phyloP scores from a whole-genome alignment of 768 basidiomycete genomes.

The Exidia glandulosa region DNA sequence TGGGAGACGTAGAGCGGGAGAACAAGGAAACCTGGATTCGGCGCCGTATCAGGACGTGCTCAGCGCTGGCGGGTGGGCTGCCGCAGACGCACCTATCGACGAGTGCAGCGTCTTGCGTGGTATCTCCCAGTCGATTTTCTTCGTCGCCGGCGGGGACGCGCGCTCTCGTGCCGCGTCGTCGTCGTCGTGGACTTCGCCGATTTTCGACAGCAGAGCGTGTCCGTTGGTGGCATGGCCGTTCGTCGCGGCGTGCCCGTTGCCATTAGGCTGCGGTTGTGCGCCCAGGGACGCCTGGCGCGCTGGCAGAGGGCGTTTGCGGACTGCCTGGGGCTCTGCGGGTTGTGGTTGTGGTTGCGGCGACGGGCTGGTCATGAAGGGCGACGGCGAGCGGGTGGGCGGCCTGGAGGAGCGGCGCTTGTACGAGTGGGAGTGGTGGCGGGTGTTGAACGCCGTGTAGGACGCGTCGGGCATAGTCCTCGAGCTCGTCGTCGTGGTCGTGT shows the following conservation, averaged over 20 bases:
- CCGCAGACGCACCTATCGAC: constrained; percentile 78
- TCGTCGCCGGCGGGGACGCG: background rate
- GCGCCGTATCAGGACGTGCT: background rate
- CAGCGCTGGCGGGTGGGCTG: no score
- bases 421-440: background rate
- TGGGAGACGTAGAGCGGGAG: constrained; percentile 44
- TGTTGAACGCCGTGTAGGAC: background rate
- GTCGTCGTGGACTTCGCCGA: constrained; percentile 5
- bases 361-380: constrained; percentile 22
- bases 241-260: constrained; percentile 11
- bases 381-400: constrained; percentile 28
- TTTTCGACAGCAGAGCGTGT: background rate
- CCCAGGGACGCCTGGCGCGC: constrained; percentile 17
- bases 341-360: no score
- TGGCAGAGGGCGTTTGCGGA: constrained; percentile 23
- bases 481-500: no score
- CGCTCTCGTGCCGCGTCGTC: background rate
- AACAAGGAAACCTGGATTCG: constrained; percentile 46
- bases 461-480: background rate
- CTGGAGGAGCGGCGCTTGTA: constrained; percentile 3
- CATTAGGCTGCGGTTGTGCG: constrained; percentile 6
- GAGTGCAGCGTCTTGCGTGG: constrained; percentile 82
- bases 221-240: constrained; percentile 3
- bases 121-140: constrained; percentile 72
- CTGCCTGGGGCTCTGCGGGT: no score